Evolutionary conservation across 352 stramenopile genomes (phyloP), one percentile per base, ranked within the genome.

Genomic region (Globisporangium camurandrum): DNA sequence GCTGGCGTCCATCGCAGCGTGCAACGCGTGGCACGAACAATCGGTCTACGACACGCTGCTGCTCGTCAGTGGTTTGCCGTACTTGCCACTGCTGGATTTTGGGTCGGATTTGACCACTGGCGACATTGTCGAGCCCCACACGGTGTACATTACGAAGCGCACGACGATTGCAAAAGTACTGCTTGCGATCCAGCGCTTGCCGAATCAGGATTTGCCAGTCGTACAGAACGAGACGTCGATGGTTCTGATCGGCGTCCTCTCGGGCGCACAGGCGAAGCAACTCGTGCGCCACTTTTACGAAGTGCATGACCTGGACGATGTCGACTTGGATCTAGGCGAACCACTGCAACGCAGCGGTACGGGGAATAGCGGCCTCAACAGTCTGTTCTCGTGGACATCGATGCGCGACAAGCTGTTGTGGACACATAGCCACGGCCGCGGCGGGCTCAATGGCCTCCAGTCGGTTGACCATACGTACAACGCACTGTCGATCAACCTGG

Each of bases 41-140:
- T 93, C 84, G 1, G 70, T 95, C 2, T 95, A 95, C 51, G 84
- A 93, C 59, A 93, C 78, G n/a, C 49, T 92, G 31, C 46, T 92
- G 12, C 59, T 87, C 14, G 69, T 83, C 30, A 85, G 67, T 36
- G 80, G 75, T 1, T 57, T 95, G 43, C 84, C 82, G n/a, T 93
- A 93, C 49, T 56, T 95, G 20, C 84, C 84, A n/a, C 70, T 92
- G 11, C 56, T 92, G 30, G 75, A 89, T 46, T 89, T 90, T 41
- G 77, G 90, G 6, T 59, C 72, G 8, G 61, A 62, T 11, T 53
- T 75, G 11, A 66, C 63, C 1, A 77, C 82, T 6, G 62, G 67
- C 7, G 81, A 92, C 46, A 71, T 95, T 24, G 77, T 90, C 17
- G 78, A 92, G 51, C 47, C 71, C 8, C 68, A 81, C 28, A 39